Conservation (phyloP, 805 yeast species). For the Yarrowia osloensis region DNA sequence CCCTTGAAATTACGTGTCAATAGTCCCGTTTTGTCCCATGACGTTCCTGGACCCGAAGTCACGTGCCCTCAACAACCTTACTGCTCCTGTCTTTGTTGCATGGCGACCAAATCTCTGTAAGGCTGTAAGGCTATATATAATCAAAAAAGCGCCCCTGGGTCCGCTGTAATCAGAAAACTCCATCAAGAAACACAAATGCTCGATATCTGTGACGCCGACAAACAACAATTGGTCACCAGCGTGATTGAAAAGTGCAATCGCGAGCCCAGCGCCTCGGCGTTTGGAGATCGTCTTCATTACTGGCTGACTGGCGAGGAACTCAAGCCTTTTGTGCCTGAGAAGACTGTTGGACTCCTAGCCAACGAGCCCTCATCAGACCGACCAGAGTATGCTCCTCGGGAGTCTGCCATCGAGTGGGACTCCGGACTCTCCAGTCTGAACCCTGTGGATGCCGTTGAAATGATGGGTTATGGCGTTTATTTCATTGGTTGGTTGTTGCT, state of each 20-base stretch:
- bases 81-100: background rate
- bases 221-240: constrained; percentile 8
- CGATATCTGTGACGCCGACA: constrained; percentile 20
- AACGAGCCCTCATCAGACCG: constrained; percentile 17
- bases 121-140: constrained; percentile 7
- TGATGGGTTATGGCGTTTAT: constrained; percentile 4
- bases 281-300: constrained; percentile 6
- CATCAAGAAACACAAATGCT: background rate
- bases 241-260: constrained; percentile 5
- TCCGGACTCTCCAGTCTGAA: constrained; percentile 14
- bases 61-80: constrained; percentile 27
- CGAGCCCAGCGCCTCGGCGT: background rate
- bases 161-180: background rate
- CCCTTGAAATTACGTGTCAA: background rate
- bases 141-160: background rate
- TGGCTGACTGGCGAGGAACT: constrained; percentile 23
- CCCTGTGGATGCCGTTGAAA: constrained; percentile 22
- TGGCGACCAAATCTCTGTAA: background rate
- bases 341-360: background rate
- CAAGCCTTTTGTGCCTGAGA: constrained; percentile 22
- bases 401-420: constrained; percentile 17
- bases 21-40: background rate
- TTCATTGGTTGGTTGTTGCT: constrained; percentile 2
- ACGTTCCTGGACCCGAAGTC: constrained; percentile 3
- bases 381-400: background rate